Evolutionary conservation across 2,329 filamentous ascomycete species (phyloP), one percentile per base, ranked within the genome.

Genomic region (Epichloe sp.): DNA sequence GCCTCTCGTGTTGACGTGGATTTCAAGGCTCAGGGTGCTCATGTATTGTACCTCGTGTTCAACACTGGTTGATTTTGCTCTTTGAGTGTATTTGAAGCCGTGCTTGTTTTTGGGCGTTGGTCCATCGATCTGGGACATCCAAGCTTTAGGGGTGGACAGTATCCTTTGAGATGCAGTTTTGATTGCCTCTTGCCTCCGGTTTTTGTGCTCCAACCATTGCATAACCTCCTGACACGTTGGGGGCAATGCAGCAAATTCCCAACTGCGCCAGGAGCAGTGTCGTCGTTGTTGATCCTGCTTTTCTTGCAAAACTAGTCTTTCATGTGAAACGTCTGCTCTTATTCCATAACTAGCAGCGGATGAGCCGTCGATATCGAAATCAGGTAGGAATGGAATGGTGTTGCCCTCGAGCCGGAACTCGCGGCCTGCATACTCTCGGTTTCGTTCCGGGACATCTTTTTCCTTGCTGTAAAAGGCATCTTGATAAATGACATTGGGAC

Each of bases 1-100:
- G 6, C 81, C 88, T 51, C 91, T 78, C 4, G 86, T 93, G 59
- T 95, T 95, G 55, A 94, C 84, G 63, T 98, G 91, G 4, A 97
- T 71, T 63, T 98, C 93, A 6, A 98, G 68, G 57, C 89, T 94
- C 87, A 98, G 90, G 17, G 85, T 88, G 58, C 87, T 95, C 93
- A 98, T 97, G 64, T 95, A 95, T 58, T 93, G 86, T 3, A 81
- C 82, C 64, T 94, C 88, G 57, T 91, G 86, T 60, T 88, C 80
- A 17, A 94, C 82, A 57, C 82, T 88, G 0, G 83, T 86, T 1
- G 83, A 83, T 57, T 82, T 80, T 54, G 78, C 76, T 61, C 83
- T 86, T 58, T 90, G 88, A 0, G 85, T 88, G 64, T 86, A 95
- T 63, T 90, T 93, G 71, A 90, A 91, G 0, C 85, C 88, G 62